Base-by-base conservation (phyloP, 129 eudicot species). In the Flaveria linearis region DNA sequence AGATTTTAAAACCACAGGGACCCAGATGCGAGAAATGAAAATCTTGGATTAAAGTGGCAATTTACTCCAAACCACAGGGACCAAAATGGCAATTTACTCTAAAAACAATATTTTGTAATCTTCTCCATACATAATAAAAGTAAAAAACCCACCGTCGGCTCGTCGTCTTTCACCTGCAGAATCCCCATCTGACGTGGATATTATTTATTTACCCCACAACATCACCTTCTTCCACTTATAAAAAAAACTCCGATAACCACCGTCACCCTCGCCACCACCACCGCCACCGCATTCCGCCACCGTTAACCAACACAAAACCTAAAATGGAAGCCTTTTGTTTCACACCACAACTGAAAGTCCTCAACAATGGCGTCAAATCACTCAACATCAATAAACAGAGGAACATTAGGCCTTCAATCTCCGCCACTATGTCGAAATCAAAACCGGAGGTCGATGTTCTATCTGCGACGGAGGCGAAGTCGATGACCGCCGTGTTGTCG, bases 361-460 rank as follows among this genome's bases (percentile, higher is more conserved):
- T 4, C 18, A 55, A 17, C 61, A 18, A 55, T 55, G 61, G 25
- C 61, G 61, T 55, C 26, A 55, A n/a, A 17, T 55, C 18, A 7
- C 61, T 7, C 11, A n/a, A 17, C 25, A n/a, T 17, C 61, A 17
- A 20, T 12, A 55, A 22, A 17, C 18, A 8, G 4, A 55, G 61
- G 23, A n/a, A 1, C 25, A 18, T 2, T 7, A 18, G 0, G 18
- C 61, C 25, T 1, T 55, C 26, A n/a, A 17, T 55, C 61, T 1
- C 61, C 61, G 61, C 61, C 25, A 55, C 61, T 7, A 55, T 55
- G 61, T 55, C 61, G 11, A 55, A 55, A 55, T 17, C 61, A 8
- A 55, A 55, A 8, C 3, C 61, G 11, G 25, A 55, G 25, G 18
- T 17, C 61, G 61, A 55, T 17, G 2, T 9, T 7, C 23, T 18